phyloP scores from a whole-genome alignment of 2,329 filamentous ascomycete species.

The Berkeleyomyces basicola region DNA sequence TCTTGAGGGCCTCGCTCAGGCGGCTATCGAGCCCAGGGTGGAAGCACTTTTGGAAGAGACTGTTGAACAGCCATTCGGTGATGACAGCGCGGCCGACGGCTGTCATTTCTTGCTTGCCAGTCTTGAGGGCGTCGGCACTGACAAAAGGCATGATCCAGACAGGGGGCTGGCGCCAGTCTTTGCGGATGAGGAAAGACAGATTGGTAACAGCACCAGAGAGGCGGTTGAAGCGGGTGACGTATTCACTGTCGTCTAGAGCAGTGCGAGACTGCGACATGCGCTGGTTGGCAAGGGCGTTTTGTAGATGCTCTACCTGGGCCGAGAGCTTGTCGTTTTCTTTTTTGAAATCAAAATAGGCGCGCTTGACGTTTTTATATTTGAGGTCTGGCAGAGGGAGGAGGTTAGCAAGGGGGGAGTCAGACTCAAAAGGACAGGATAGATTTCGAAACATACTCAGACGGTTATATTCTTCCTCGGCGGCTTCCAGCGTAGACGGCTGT shows the following conservation, averaged over 20 bases:
- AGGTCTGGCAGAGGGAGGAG: slow-evolving; percentile 38
- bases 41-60: slow-evolving; percentile 83
- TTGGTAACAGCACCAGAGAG: slow-evolving; percentile 91
- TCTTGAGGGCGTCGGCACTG: slow-evolving; percentile 69
- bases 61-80: slow-evolving; percentile 75
- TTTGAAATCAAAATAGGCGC: slow-evolving; percentile 92
- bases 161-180: slow-evolving; percentile 76
- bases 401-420: slow-evolving; percentile 14
- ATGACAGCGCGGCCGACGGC: slow-evolving; percentile 82
- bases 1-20: slow-evolving; percentile 65
- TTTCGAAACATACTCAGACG: slow-evolving; percentile 32
- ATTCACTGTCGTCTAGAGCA: slow-evolving; percentile 89
- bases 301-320: slow-evolving; percentile 74
- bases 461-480: slow-evolving; percentile 39
- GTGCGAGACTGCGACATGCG: slow-evolving; percentile 87
- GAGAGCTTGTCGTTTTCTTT: slow-evolving; percentile 70
- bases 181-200: slow-evolving; percentile 86
- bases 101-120: slow-evolving; percentile 95
- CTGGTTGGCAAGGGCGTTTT: slow-evolving; percentile 95
- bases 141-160: slow-evolving; percentile 64
- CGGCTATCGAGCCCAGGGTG: slow-evolving; percentile 69
- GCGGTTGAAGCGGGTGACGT: slow-evolving; percentile 72
- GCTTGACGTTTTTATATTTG: slow-evolving; percentile 97
- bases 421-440: slow-evolving; percentile 1
- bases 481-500: slow-evolving; percentile 31